phyloP scores from a whole-genome alignment of 208 protist genomes.

The Borovskyia barvae region DNA sequence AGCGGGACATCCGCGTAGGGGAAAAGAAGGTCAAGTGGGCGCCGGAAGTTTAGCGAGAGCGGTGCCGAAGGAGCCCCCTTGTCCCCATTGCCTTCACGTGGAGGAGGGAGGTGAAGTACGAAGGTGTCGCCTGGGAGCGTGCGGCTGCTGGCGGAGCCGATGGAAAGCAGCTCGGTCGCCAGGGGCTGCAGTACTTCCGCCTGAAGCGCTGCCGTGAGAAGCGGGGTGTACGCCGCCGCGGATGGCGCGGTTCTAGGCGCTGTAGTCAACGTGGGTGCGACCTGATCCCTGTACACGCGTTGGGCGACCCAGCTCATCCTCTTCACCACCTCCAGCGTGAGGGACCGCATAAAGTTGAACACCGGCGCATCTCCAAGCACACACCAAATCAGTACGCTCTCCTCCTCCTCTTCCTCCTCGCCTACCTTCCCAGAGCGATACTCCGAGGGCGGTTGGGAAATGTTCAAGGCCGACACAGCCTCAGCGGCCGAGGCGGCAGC shows the following conservation, averaged over 20 bases:
- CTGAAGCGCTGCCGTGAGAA: slow-evolving; percentile 14
- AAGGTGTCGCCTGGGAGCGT: slow-evolving; percentile 26
- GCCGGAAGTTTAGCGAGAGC: slow-evolving; percentile 31
- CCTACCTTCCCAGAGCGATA: background rate
- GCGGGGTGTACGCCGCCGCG: slow-evolving; percentile 3
- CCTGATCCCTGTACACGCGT: slow-evolving; percentile 9
- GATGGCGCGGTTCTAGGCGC: background rate
- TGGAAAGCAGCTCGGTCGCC: slow-evolving; percentile 14
- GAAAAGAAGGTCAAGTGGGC: slow-evolving; percentile 41
- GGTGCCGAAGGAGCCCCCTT: slow-evolving; percentile 1
- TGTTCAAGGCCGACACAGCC: background rate
- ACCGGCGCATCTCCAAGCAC: slow-evolving; percentile 46
- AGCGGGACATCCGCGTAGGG: slow-evolving; percentile 52
- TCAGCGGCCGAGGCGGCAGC: background rate
- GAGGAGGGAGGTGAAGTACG: slow-evolving; percentile 21
- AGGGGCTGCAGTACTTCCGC: slow-evolving; percentile 30
- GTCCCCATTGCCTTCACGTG: slow-evolving; percentile 1
- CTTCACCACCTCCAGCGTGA: slow-evolving; percentile 38
- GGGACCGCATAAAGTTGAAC: slow-evolving; percentile 50
- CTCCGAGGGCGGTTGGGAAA: background rate
- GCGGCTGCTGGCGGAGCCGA: slow-evolving; percentile 13
- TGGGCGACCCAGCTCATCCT: slow-evolving; percentile 25
- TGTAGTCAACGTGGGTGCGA: background rate
- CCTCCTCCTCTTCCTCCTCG: slow-evolving; percentile 12
- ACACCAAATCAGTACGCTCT: slow-evolving; percentile 34